phyloP scores from a whole-genome alignment of 441 rosid species.

The Raphanus hybrid region DNA sequence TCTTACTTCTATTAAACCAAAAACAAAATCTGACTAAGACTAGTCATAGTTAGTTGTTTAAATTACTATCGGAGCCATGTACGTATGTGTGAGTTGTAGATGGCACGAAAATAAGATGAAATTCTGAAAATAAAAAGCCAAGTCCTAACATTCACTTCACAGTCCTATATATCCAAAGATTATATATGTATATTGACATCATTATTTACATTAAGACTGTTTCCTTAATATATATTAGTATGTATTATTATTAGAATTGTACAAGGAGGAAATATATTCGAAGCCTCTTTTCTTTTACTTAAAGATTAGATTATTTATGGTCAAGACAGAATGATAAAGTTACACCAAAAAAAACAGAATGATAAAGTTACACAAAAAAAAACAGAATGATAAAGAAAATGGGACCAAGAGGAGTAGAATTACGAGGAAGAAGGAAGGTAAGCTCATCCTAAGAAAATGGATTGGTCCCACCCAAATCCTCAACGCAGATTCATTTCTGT shows the following conservation, averaged over 20 bases:
- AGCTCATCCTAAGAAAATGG: conserved; percentile 7
- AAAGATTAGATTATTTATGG: conserved; percentile 18
- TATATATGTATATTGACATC: neutral
- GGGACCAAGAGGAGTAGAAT: conserved; percentile 39
- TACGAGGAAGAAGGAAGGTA: conserved; percentile 34
- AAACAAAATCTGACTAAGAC: conserved; percentile 5
- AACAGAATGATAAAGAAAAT: conserved; percentile 25
- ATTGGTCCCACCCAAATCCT: conserved; percentile 37
- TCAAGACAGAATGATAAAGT: neutral
- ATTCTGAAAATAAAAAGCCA: neutral
- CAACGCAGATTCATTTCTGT: neutral
- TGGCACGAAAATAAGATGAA: neutral
- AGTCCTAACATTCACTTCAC: neutral
- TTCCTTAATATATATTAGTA: conserved; percentile 9
- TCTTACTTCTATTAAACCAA: neutral
- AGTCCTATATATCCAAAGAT: neutral
- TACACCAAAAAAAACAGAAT: no score
- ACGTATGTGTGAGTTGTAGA: neutral
- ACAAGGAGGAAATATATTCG: conserved; percentile 20
- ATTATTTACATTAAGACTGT: neutral
- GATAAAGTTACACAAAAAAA: no score
- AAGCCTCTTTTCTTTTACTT: conserved; percentile 23
- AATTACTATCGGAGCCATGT: neutral
- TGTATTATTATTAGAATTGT: neutral
- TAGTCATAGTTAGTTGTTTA: neutral